Base-by-base conservation (phyloP, 768 basidiomycete genomes). In the Kwoniella bestiolae region DNA sequence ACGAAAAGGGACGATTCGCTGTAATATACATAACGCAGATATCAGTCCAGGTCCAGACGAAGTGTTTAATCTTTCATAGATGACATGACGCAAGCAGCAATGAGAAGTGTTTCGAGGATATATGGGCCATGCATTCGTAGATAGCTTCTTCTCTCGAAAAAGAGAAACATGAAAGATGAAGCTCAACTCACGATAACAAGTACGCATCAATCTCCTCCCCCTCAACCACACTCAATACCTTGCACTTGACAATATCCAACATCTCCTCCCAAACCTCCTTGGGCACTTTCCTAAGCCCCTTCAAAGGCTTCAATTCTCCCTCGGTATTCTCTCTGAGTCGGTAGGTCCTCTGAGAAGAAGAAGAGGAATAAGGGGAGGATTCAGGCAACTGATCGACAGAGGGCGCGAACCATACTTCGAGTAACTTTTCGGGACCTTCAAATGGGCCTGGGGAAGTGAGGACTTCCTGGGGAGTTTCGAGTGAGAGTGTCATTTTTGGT, bases 1-100 rank as follows among this genome's bases (percentile, higher is more conserved):
- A 99, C 88, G 76, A 99, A 95, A 60, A 99, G 85, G 38, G 94
- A 97, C 0, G 95, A 98, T 86, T 98, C 96, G 84, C 96, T 98
- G 81, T 35, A n/a, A 45, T 18, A 45, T 25, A 21, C 32, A 32
- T 32, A 26, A 34, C 11, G 14, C 8, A 12, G 25, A 32, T 34
- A 16, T n/a, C n/a, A n/a, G n/a, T n/a, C n/a, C n/a, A n/a, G n/a
- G n/a, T n/a, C n/a, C n/a, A n/a, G n/a, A n/a, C n/a, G n/a, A n/a
- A n/a, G n/a, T n/a, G n/a, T n/a, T n/a, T n/a, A n/a, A n/a, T n/a
- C n/a, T n/a, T n/a, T n/a, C n/a, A n/a, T n/a, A n/a, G n/a, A n/a
- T n/a, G n/a, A n/a, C n/a, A 56, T 31, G 32, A 55, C 7, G 34
- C 34, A 35, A 35, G 34, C n/a, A n/a, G n/a, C n/a, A n/a, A n/a